phyloP scores from a whole-genome alignment of 768 basidiomycete species.

The Sporobolomyces roseus region DNA sequence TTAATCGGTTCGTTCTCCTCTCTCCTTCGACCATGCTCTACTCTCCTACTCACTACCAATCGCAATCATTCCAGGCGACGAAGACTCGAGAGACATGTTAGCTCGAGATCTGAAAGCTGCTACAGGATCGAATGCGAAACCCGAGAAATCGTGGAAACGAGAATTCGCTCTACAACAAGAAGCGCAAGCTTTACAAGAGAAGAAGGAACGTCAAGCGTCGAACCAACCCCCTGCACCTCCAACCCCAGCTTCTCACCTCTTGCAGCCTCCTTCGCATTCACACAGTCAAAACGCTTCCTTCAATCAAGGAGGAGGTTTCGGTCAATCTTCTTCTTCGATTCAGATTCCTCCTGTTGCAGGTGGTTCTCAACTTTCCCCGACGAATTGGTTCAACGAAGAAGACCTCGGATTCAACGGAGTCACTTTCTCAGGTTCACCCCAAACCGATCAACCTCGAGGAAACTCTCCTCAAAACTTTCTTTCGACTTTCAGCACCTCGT shows the following conservation, averaged over 20 bases:
- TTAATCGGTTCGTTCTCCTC: constrained; percentile 27
- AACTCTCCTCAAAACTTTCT: too few relatives aligned
- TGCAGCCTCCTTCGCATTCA: too few relatives aligned
- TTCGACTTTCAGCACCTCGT: background rate
- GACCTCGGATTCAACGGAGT: constrained; percentile 15
- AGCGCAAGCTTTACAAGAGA: constrained; percentile 9
- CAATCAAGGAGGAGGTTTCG: too few relatives aligned
- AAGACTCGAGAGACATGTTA: constrained; percentile 55
- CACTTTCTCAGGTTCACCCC: too few relatives aligned
- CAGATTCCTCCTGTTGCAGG: too few relatives aligned
- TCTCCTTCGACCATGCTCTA: background rate
- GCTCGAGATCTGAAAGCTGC: constrained; percentile 68
- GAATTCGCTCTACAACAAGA: constrained; percentile 19
- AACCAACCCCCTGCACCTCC: background rate
- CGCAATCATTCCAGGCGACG: constrained; percentile 33
- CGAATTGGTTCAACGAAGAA: constrained; percentile 30
- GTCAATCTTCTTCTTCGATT: too few relatives aligned
- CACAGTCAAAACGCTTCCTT: too few relatives aligned
- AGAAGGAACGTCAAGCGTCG: background rate
- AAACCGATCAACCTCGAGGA: too few relatives aligned
- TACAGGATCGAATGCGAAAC: constrained; percentile 7
- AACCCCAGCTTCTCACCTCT: too few relatives aligned
- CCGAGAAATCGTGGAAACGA: constrained; percentile 34
- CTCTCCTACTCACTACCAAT: too few relatives aligned
- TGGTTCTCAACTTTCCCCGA: too few relatives aligned